A percentile compares a stretch with the other conserved stretches of the same genome.
Conservation (phyloP, 2,329 filamentous ascomycete species). For the Aspergillus versicolor region DNA sequence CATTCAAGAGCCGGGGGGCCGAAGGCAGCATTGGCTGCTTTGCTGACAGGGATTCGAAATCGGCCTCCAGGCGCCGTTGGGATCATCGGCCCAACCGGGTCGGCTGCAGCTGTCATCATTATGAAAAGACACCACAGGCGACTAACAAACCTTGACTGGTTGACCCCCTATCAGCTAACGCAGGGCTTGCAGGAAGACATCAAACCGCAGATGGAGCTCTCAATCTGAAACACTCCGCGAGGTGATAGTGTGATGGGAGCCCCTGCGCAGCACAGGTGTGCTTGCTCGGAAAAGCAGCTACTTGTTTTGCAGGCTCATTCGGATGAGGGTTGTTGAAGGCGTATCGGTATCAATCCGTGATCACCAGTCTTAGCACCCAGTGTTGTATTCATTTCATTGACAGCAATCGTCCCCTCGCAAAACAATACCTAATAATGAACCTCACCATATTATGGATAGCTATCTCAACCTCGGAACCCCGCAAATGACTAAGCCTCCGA, state of each 20-base stretch:
- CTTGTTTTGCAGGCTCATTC: not conserved
- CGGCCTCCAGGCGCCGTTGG: not conserved
- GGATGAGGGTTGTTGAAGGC: not conserved
- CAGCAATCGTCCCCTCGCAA: too few relatives aligned
- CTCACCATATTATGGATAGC: not conserved
- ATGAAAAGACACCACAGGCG: not conserved
- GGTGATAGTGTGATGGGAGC: constrained; percentile 19
- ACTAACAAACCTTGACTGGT: not conserved
- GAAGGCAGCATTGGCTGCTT: not conserved
- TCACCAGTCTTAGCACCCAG: not conserved
- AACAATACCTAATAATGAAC: too few relatives aligned
- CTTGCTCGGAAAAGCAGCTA: not conserved
- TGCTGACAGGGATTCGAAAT: not conserved
- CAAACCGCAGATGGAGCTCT: not conserved
- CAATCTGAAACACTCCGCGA: constrained; percentile 14
- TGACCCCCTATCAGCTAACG: constrained; percentile 2
- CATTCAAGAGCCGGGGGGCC: not conserved
- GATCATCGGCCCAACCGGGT: not conserved
- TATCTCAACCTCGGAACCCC: not conserved
- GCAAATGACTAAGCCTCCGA: not conserved
- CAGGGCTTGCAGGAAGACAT: constrained; percentile 4
- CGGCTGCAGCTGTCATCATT: constrained; percentile 16
- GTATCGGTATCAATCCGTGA: not conserved
- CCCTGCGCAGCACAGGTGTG: not conserved
- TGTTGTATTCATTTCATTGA: not conserved